Conservation (phyloP, 345 rosid genomes). For the Linum tenue region DNA sequence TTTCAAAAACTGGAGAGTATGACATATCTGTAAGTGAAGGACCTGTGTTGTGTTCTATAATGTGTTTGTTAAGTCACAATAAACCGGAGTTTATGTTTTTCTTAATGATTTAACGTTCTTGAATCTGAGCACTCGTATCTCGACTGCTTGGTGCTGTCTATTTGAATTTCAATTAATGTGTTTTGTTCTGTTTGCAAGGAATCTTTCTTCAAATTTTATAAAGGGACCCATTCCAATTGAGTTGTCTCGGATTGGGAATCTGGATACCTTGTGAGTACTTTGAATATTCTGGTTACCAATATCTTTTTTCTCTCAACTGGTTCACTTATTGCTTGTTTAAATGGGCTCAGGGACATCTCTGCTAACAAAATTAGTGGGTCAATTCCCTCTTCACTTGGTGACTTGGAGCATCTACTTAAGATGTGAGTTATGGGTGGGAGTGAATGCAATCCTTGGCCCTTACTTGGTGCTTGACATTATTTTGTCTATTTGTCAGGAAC, state of each 20-base stretch:
- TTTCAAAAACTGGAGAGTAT: conserved; percentile 83
- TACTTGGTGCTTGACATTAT: conserved; percentile 6
- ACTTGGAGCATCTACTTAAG: conserved; percentile 89
- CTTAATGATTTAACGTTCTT: neutral
- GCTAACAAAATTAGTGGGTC: conserved; percentile 66
- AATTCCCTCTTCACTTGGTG: conserved; percentile 88
- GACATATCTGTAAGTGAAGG: conserved; percentile 70
- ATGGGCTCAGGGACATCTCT: conserved; percentile 65
- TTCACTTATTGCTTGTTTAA: conserved; percentile 7
- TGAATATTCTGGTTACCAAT: neutral
- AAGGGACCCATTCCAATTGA: conserved; percentile 74
- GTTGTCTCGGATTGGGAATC: conserved; percentile 83
- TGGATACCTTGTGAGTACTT: conserved; percentile 73
- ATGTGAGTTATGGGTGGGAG: conserved; percentile 41
- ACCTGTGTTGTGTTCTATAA: neutral
- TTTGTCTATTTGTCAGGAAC: conserved; percentile 39
- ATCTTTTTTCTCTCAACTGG: neutral
- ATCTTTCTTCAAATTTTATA: conserved; percentile 71
- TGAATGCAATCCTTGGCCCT: conserved; percentile 6
- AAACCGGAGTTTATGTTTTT: neutral
- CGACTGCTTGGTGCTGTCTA: neutral
- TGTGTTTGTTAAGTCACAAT: neutral
- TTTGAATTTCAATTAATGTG: neutral
- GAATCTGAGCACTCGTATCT: too few species aligned
- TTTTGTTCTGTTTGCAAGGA: conserved; percentile 28